A percentile compares a stretch with the other conserved stretches of the same genome.
Conservation (phyloP, 306 rosid genomes). For the Alnus rubra region DNA sequence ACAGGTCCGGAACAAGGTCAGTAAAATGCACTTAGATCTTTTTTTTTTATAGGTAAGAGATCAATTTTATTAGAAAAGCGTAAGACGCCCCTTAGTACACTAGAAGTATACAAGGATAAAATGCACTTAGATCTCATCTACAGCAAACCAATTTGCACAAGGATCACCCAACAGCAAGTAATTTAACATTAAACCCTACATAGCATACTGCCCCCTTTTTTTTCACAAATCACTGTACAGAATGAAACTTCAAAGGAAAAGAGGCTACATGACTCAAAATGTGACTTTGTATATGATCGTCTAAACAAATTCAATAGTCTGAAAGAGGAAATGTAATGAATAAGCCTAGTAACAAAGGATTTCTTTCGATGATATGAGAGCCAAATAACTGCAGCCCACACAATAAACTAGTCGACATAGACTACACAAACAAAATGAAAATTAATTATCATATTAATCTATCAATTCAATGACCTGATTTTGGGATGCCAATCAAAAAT, state of each 20-base stretch:
- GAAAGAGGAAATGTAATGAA: neutral
- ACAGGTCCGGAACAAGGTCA: neutral
- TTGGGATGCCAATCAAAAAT: neutral
- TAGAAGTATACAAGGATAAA: no score
- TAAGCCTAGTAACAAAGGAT: neutral
- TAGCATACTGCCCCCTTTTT: no score
- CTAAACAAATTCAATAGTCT: neutral
- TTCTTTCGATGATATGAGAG: neutral
- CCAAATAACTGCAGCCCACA: neutral
- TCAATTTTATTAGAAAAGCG: no score
- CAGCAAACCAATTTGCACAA: neutral
- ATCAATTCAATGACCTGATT: neutral
- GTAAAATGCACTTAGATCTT: neutral
- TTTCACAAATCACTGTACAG: no score
- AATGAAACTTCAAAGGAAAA: neutral
- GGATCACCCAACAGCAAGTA: neutral
- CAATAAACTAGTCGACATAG: neutral
- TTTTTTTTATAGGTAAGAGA: no score
- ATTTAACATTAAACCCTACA: no score
- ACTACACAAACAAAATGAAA: neutral
- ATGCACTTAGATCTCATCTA: neutral
- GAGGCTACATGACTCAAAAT: neutral
- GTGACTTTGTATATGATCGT: neutral
- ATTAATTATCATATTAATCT: neutral
- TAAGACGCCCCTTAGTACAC: no score